Percentiles rank a stretch among this genome's conserved stretches.
Conservation (phyloP, 306 rosid species). For the Acacia confusa region DNA sequence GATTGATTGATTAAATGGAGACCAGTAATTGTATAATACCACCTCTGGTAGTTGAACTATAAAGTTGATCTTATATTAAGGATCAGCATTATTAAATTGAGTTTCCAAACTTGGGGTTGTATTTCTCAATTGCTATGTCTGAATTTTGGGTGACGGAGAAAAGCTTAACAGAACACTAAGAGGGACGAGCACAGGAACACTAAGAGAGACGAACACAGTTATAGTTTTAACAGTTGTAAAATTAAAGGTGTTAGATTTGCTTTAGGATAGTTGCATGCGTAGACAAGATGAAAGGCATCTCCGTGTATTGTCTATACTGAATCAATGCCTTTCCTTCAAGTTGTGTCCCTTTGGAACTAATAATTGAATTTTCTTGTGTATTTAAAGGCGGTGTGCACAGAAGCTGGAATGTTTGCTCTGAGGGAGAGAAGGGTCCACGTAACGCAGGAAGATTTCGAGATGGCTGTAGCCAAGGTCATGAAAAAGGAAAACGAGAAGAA, state of each 20-base stretch:
- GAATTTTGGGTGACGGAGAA: background rate
- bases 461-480: slow-evolving; percentile 99
- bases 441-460: slow-evolving; percentile 96
- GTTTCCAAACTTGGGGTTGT: background rate
- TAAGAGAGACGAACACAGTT: background rate
- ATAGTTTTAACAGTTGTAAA: background rate
- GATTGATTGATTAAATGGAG: background rate
- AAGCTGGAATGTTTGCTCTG: slow-evolving; percentile 99
- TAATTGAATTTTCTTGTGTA: background rate
- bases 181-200: background rate
- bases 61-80: too few relatives aligned
- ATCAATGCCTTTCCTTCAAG: background rate
- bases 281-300: background rate
- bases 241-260: background rate
- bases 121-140: background rate
- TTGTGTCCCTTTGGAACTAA: background rate
- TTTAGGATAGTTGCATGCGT: background rate
- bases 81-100: too few relatives aligned
- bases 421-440: slow-evolving; percentile 97
- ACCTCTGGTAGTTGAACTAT: too few relatives aligned
- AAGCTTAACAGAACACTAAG: background rate
- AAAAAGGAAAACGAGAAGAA: slow-evolving; percentile 94
- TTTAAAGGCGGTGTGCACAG: slow-evolving; percentile 97
- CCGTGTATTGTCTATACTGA: background rate
- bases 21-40: too few relatives aligned